phyloP scores from a whole-genome alignment of 2,329 filamentous ascomycete species.

The Botryotinia globosa region DNA sequence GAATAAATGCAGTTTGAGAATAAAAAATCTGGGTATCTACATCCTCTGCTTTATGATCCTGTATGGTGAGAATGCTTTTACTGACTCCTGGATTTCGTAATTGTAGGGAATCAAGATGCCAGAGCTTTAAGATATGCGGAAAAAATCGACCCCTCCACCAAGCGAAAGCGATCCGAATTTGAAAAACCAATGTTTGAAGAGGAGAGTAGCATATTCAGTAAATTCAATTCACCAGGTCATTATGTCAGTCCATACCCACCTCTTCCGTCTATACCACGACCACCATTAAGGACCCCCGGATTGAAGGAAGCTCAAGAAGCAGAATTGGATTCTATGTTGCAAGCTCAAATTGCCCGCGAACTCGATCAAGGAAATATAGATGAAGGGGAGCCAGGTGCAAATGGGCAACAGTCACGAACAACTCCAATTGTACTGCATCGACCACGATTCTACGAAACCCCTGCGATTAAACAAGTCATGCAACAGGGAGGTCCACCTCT shows the following conservation, averaged over 20 bases:
- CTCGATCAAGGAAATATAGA: slow-evolving; percentile 13
- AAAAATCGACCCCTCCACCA: not conserved
- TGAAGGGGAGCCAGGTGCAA: slow-evolving; percentile 6
- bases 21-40: slow-evolving; percentile 27
- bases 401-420: not conserved
- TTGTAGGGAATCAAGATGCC: slow-evolving; percentile 29
- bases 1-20: slow-evolving; percentile 32
- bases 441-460: slow-evolving; percentile 14
- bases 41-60: not conserved
- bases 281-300: slow-evolving; percentile 3
- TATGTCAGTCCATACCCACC: slow-evolving; percentile 24
- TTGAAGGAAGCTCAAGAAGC: slow-evolving; percentile 14
- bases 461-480: not conserved
- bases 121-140: slow-evolving; percentile 29
- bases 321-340: slow-evolving; percentile 27
- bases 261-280: slow-evolving; percentile 16
- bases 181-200: not conserved
- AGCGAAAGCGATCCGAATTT: slow-evolving; percentile 17
- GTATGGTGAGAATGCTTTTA: not conserved
- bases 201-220: slow-evolving; percentile 9
- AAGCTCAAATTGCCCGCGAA: slow-evolving; percentile 28
- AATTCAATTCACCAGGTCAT: slow-evolving; percentile 12
- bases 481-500: slow-evolving; percentile 2
- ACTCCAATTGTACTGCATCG: slow-evolving; percentile 6
- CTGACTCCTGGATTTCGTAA: not conserved